Percentiles rank a stretch among this genome's conserved stretches.
Conservation (phyloP, 331 rosid species). For the Malus hybrid region DNA sequence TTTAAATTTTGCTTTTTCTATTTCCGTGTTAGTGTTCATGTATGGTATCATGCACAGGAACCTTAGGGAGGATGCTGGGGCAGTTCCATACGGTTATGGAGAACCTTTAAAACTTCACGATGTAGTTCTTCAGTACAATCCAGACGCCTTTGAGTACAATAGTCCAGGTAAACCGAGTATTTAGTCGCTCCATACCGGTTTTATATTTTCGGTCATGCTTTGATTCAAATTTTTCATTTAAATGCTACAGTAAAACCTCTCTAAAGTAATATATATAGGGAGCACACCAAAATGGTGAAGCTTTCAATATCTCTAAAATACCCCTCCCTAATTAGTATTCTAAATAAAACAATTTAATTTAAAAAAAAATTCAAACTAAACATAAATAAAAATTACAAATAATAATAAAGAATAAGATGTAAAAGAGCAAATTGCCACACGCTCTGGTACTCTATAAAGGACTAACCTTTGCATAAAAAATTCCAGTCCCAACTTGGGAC, state of each 20-base stretch:
- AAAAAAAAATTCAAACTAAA: too few species aligned
- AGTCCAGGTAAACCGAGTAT: constrained; percentile 76
- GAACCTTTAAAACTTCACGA: constrained; percentile 68
- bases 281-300: too few species aligned
- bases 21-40: constrained; percentile 1
- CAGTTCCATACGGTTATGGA: constrained; percentile 25
- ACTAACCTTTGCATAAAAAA: too few species aligned
- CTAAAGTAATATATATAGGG: too few species aligned
- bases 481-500: too few species aligned
- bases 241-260: neutral
- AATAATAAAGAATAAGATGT: too few species aligned
- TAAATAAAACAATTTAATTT: too few species aligned
- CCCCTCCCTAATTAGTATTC: too few species aligned
- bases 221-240: neutral
- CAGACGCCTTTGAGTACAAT: constrained; percentile 62
- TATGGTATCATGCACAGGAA: constrained; percentile 42
- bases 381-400: too few species aligned
- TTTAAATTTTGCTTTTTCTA: neutral
- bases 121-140: constrained; percentile 68
- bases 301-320: too few species aligned
- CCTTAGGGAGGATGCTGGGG: constrained; percentile 56
- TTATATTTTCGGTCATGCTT: neutral
- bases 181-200: constrained; percentile 25
- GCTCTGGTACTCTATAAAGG: too few species aligned
- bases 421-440: too few species aligned